Conservation (phyloP, 2,329 filamentous ascomycete species). For the Didymella sp. region DNA sequence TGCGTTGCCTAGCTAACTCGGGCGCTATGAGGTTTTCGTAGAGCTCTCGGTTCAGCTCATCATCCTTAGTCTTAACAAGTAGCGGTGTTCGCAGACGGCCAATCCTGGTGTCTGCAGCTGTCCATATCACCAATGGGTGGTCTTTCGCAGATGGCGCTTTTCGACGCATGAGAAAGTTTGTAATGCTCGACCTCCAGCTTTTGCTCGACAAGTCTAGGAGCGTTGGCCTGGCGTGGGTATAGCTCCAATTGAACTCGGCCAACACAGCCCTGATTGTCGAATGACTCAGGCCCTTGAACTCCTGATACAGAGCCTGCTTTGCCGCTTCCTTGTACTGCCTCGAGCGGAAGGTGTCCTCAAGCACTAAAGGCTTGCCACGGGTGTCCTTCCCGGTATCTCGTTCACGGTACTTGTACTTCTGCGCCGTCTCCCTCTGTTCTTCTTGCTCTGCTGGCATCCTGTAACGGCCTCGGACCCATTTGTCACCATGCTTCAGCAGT, state of each 20-base stretch:
- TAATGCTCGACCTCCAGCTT: slow-evolving; percentile 79
- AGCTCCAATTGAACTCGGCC: slow-evolving; percentile 81
- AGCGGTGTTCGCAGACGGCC: slow-evolving; percentile 65
- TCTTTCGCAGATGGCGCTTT: slow-evolving; percentile 63
- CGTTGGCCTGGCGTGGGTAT: slow-evolving; percentile 73
- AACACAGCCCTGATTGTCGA: slow-evolving; percentile 80
- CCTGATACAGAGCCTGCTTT: slow-evolving; percentile 70
- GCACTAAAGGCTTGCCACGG: slow-evolving; percentile 55
- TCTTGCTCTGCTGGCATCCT: slow-evolving; percentile 46
- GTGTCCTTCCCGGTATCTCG: slow-evolving; percentile 42
- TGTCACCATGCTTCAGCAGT: slow-evolving; percentile 73
- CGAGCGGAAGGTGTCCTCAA: slow-evolving; percentile 72
- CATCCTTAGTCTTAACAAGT: slow-evolving; percentile 69
- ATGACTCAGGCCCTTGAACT: slow-evolving; percentile 76
- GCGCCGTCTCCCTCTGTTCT: slow-evolving; percentile 43
- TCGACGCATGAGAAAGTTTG: slow-evolving; percentile 72
- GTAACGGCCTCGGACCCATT: slow-evolving; percentile 73
- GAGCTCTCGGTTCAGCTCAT: slow-evolving; percentile 60
- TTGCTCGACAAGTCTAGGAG: slow-evolving; percentile 72
- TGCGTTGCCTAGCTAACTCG: slow-evolving; percentile 48
- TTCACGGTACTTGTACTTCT: slow-evolving; percentile 45
- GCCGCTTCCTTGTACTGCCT: slow-evolving; percentile 72
- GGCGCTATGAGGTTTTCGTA: slow-evolving; percentile 55
- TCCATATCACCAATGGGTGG: slow-evolving; percentile 69
- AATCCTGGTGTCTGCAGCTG: slow-evolving; percentile 60